These are phyloP conservation scores for Torulaspora maleeae DNA, from an alignment of 805 yeast species.

Conservation along the genomic window DNA sequence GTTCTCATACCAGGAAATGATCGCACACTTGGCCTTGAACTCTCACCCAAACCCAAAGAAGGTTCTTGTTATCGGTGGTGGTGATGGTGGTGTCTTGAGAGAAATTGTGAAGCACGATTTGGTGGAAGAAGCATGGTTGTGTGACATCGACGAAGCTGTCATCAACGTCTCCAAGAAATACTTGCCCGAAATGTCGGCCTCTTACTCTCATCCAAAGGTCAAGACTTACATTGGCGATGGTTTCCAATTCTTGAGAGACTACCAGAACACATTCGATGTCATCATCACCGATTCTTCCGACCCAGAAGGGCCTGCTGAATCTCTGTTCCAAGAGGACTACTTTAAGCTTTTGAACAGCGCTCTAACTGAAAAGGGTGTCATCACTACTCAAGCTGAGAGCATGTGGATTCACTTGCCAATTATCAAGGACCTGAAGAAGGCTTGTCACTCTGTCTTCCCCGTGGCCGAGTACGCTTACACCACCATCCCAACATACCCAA, in stretches of 20 bases:
- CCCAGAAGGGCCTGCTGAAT: slow-evolving; percentile 98
- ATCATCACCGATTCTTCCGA: slow-evolving; percentile 96
- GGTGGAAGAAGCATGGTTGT: slow-evolving; percentile 83
- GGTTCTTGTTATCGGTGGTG: slow-evolving; percentile 95
- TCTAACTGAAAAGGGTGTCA: slow-evolving; percentile 88
- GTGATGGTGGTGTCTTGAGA: slow-evolving; percentile 97
- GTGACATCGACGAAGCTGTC: slow-evolving; percentile 94
- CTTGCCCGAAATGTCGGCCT: slow-evolving; percentile 81
- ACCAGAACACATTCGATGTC: slow-evolving; percentile 84
- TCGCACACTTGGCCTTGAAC: slow-evolving; percentile 86
- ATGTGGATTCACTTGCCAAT: slow-evolving; percentile 88
- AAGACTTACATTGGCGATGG: slow-evolving; percentile 93
- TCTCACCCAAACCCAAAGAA: slow-evolving; percentile 92
- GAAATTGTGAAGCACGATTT: slow-evolving; percentile 85
- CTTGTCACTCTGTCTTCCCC: slow-evolving; percentile 82
- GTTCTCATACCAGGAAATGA: slow-evolving; percentile 97
- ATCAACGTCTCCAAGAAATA: slow-evolving; percentile 80
- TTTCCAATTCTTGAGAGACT: slow-evolving; percentile 85
- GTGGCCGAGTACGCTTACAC: slow-evolving; percentile 87
- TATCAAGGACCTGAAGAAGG: slow-evolving; percentile 74
- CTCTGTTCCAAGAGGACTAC: slow-evolving; percentile 87
- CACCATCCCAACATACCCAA: slow-evolving; percentile 93
- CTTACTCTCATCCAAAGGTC: slow-evolving; percentile 84
- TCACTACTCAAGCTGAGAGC: slow-evolving; percentile 90
- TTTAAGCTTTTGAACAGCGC: slow-evolving; percentile 80